Base-by-base conservation (phyloP, 2,329 filamentous ascomycete species). In the Fusarium nelsonii region DNA sequence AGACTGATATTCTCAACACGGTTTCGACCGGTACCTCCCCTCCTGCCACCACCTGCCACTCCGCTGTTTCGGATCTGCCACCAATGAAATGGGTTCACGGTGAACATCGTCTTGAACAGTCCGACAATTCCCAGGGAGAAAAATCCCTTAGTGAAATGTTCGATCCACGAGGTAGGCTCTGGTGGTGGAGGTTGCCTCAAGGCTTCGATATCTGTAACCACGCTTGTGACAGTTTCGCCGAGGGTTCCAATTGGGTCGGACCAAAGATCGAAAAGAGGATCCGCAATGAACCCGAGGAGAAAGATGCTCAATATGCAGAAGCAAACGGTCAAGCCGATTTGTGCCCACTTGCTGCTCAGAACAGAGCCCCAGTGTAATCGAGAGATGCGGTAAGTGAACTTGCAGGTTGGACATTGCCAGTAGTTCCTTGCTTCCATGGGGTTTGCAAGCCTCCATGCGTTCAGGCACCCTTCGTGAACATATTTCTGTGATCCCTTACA, bases 401-500 rank as follows among this genome's bases (percentile, higher is more conserved):
- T 85, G 80, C 95, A 98, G 1, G 93, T 97, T 20, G 92, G 92
- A 75, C 95, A 98, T 74, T 92, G 87, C 88, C 91, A 97, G 77
- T 90, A 97, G 73, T 94, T 93, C 58, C 92, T 87, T 33, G 82
- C 85, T 75, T 79, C 80, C 30, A 79, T 75, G 0, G 92, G 91
- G 75, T 93, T 89, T 43, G 92, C 87, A 67, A 90, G 86, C 71
- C 96, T 88, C 93, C 94, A 98, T 12, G 88, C 85, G 74, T 92
- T 88, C 49, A 99, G 84, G 76, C 96, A 99, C 32, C 90, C 91
- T 79, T 97, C 93, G 78, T 99, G 96, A 26, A 98, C 94, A 80
- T 97, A 97, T 81, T 92, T 92, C 73, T 95, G 92, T 39, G 92
- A 93, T 53, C 96, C 96, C 81, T 93, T 97, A 85, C 96, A 99